Base-by-base conservation (phyloP, 1,139 yeast genomes). In the Candida sanyaensis region DNA sequence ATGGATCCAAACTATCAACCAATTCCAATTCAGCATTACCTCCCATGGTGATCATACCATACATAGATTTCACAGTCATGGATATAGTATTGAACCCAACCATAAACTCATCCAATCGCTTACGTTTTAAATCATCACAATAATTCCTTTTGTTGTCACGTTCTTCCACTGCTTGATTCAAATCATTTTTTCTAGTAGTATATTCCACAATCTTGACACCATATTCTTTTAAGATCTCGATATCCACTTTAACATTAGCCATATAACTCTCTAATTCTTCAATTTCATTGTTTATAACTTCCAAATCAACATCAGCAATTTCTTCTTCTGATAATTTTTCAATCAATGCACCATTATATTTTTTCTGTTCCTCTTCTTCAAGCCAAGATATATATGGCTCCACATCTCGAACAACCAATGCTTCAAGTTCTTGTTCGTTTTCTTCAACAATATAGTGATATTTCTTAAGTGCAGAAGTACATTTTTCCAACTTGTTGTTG, bases 21-120 rank as follows among this genome's bases (percentile, higher is more conserved):
- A 93, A 78, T 63, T 95, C 99, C 40, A 95, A 76, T 65, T 95
- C 99, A 0, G 99, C 99, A 71, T 92, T 95, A 37, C 99, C 99
- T 12, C 99, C 99, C 96, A 93, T 91, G 0, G 99, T 95, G 51
- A 95, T 93, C 96, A 93, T 89, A 61, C 92, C 96, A 62, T 95
- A 95, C 98, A 95, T 92, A 60, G 90, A 97, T 65, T 93, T 93
- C 54, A 95, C 78, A 6, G 96, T 88, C 66, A 85, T 76, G 1
- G 98, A 91, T 33, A 95, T 95, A 29, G 83, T 77, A 56, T 85
- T 83, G 70, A 95, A 93, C 0, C 99, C 99, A 54, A 81, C 83
- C 96, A 91, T 90, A 61, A 95, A 95, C 65, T 95, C 97, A 54
- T 86, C 91, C 46, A 88, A 74, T 47, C 99, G 77, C 52, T 79